phyloP scores from a whole-genome alignment of 2,329 filamentous ascomycete genomes.

The Parafenestella ontariensis region DNA sequence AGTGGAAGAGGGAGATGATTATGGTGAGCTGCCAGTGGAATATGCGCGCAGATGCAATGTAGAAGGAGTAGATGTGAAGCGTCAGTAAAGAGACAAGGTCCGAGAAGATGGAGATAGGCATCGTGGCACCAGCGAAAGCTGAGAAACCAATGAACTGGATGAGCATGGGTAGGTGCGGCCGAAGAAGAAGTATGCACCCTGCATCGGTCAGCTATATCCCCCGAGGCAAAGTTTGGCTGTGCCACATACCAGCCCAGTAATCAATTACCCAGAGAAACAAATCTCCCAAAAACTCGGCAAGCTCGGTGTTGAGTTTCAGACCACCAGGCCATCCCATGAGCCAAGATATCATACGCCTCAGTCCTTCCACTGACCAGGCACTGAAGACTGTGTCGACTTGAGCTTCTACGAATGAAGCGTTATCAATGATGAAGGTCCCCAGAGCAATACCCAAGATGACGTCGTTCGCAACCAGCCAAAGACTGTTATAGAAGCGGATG shows the following conservation, averaged over 20 bases:
- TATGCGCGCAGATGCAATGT: slow-evolving; percentile 93
- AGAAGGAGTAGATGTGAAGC: slow-evolving; percentile 97
- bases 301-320: slow-evolving; percentile 90
- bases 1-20: slow-evolving; percentile 94
- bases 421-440: slow-evolving; percentile 96
- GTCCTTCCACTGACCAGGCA: slow-evolving; percentile 84
- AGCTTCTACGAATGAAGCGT: slow-evolving; percentile 81
- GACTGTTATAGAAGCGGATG: slow-evolving; percentile 97
- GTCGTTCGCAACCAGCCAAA: slow-evolving; percentile 98
- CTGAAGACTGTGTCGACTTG: slow-evolving; percentile 78
- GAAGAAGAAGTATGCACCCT: slow-evolving; percentile 78
- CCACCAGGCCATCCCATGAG: slow-evolving; percentile 89
- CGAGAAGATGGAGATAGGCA: slow-evolving; percentile 95
- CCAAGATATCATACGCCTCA: slow-evolving; percentile 91
- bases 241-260: slow-evolving; percentile 81
- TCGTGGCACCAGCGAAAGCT: slow-evolving; percentile 92
- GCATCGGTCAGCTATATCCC: slow-evolving; percentile 16
- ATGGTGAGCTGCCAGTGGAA: slow-evolving; percentile 99
- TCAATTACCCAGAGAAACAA: slow-evolving; percentile 98
- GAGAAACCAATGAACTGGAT: slow-evolving; percentile 95
- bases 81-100: slow-evolving; percentile 91
- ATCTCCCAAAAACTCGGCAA: slow-evolving; percentile 92
- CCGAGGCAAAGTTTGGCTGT: too few relatives aligned
- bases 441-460: slow-evolving; percentile 97
- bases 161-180: slow-evolving; percentile 81